phyloP scores from a whole-genome alignment of 208 protist species.

The Trypanosoma melophagium region DNA sequence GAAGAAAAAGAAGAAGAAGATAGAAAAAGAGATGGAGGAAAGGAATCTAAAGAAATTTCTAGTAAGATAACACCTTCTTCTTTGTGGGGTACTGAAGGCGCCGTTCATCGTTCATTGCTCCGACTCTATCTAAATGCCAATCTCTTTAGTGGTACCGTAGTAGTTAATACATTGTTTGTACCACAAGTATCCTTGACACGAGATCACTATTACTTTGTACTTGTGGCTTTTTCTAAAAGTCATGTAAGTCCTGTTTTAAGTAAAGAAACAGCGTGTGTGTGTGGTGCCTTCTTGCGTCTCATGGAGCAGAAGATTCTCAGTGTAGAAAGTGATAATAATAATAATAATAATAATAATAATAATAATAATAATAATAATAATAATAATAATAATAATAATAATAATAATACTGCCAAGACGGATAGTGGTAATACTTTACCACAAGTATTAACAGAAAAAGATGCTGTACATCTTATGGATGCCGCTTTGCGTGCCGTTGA shows the following conservation, averaged over 20 bases:
- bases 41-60: neutral
- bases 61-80: conserved; percentile 8
- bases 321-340: conserved; percentile 1
- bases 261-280: conserved; percentile 56
- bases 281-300: conserved; percentile 51
- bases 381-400: too few species aligned
- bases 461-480: conserved; percentile 26
- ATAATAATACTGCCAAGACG: too few species aligned
- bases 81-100: conserved; percentile 57
- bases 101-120: conserved; percentile 64
- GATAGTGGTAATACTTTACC: too few species aligned
- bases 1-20: neutral
- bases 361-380: too few species aligned
- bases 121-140: conserved; percentile 74
- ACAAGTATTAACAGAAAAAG: conserved; percentile 23
- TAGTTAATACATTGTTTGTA: conserved; percentile 34
- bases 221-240: conserved; percentile 45
- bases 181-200: conserved; percentile 22
- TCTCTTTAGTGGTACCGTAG: conserved; percentile 38
- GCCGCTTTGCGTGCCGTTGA: conserved; percentile 20
- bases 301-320: conserved; percentile 45
- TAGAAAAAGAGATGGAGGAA: neutral
- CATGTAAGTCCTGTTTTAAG: conserved; percentile 48
- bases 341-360: conserved; percentile 7
- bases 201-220: conserved; percentile 59